Conservation (phyloP, 805 yeast species). For the Phaffomyces opuntiae region DNA sequence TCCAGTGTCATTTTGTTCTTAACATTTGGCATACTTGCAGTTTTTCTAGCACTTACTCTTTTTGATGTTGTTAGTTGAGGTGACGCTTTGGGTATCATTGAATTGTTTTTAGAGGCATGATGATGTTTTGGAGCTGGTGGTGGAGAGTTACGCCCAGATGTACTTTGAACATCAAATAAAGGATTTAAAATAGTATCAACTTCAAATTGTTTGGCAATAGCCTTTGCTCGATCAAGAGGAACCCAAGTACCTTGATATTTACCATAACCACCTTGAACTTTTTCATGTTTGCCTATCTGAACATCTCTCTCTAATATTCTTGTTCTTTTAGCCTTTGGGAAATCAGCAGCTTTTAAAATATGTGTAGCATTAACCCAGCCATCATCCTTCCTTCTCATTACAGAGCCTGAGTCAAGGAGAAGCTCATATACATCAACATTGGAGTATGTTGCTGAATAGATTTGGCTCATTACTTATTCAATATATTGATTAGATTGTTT, state of each 20-base stretch:
- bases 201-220: slow-evolving; percentile 57
- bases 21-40: slow-evolving; percentile 19
- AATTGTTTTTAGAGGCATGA: slow-evolving; percentile 40
- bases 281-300: slow-evolving; percentile 84
- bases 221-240: slow-evolving; percentile 68
- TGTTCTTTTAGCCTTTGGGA: slow-evolving; percentile 91
- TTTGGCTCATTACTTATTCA: slow-evolving; percentile 23
- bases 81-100: slow-evolving; percentile 10
- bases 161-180: slow-evolving; percentile 52
- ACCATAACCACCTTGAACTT: slow-evolving; percentile 96
- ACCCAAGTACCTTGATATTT: slow-evolving; percentile 98
- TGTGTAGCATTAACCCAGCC: slow-evolving; percentile 95
- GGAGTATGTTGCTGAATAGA: slow-evolving; percentile 73
- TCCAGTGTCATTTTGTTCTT: neutral
- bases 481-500: neutral
- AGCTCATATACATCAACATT: slow-evolving; percentile 82
- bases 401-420: slow-evolving; percentile 57
- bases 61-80: slow-evolving; percentile 8
- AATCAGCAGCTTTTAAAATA: slow-evolving; percentile 85
- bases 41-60: slow-evolving; percentile 17
- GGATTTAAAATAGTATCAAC: slow-evolving; percentile 59
- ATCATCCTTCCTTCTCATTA: slow-evolving; percentile 71
- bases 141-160: slow-evolving; percentile 44
- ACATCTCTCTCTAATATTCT: slow-evolving; percentile 89
- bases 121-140: slow-evolving; percentile 63